Evolutionary conservation across 768 basidiomycete species (phyloP), one percentile per base, ranked within the genome.

Genomic region (Pisolithus orientalis): DNA sequence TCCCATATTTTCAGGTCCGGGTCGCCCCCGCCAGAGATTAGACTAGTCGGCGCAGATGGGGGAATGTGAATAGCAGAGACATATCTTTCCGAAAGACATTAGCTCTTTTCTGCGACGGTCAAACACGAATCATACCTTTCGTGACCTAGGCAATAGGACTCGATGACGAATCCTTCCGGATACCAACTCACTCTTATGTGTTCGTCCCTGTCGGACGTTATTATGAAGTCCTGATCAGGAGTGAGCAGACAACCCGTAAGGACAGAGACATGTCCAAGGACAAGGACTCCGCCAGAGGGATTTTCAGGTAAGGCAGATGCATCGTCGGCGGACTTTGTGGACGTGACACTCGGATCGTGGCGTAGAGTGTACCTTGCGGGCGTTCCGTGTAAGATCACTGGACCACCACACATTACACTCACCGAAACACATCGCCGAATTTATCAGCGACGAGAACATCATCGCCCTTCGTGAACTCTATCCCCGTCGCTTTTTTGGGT

Each of bases 161-260:
- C 92, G 55, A 97, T 88, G 42, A 79, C 79, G 58, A 85, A 88
- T 16, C 93, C 90, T 50, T 87, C 75, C 0, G 96, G 96, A 62
- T 79, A 98, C 80, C 89, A 82, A 61, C 90, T 94, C 14, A 95
- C 79, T 50, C 96, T 78, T 47, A 99, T 87, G 63, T 98, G 96
- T 65, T 98, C 96, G 62, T 99, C 96, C 43, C 96, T 73, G 63
- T 98, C 96, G 0, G 91, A 87, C 0, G 93, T 92, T 57, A 97
- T 78, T 61, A 99, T 84, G 62, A 77, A 84, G 49, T 75, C 77
- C 59, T 85, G 82, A 61, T 90, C 84, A 0, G 68, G 64, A 0
- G 84, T 79, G 50, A 95, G 78, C 42, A 85, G 61, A 65, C 88
- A 85, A 1, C 77, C 69, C 10, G 87, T 95, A 52, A 98, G 69